phyloP scores from a whole-genome alignment of 306 rosid genomes.

The Cajanus cajan region DNA sequence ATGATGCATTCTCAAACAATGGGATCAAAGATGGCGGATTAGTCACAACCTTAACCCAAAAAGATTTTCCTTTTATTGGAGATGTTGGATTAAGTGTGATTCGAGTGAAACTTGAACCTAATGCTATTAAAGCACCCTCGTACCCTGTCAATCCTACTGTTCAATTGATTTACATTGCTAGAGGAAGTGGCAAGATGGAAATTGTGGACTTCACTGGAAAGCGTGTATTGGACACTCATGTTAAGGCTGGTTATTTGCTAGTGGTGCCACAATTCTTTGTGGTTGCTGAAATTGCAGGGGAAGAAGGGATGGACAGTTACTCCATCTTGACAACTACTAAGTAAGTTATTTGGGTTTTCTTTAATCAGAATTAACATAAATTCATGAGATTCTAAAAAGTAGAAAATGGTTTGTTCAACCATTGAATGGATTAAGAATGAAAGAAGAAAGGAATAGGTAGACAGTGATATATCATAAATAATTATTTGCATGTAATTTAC shows the following conservation, averaged over 20 bases:
- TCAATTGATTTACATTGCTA: constrained; percentile 51
- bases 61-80: constrained; percentile 46
- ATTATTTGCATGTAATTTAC: no score
- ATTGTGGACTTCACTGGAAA: constrained; percentile 48
- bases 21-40: constrained; percentile 23
- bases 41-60: constrained; percentile 37
- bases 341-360: constrained; percentile 39
- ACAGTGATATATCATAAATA: no score
- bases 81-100: constrained; percentile 49
- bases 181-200: constrained; percentile 51
- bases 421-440: no score
- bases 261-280: constrained; percentile 57
- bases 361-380: no score
- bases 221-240: constrained; percentile 41
- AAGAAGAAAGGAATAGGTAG: no score
- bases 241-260: constrained; percentile 51
- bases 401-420: no score
- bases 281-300: constrained; percentile 49
- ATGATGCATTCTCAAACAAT: constrained; percentile 12
- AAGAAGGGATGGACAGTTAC: constrained; percentile 48
- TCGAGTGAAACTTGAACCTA: constrained; percentile 40
- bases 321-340: constrained; percentile 25
- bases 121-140: constrained; percentile 42
- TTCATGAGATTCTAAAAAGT: no score
- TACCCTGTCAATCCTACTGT: constrained; percentile 32